phyloP scores from a whole-genome alignment of 495 filamentous ascomycete species.

The Sporormia fimetaria region DNA sequence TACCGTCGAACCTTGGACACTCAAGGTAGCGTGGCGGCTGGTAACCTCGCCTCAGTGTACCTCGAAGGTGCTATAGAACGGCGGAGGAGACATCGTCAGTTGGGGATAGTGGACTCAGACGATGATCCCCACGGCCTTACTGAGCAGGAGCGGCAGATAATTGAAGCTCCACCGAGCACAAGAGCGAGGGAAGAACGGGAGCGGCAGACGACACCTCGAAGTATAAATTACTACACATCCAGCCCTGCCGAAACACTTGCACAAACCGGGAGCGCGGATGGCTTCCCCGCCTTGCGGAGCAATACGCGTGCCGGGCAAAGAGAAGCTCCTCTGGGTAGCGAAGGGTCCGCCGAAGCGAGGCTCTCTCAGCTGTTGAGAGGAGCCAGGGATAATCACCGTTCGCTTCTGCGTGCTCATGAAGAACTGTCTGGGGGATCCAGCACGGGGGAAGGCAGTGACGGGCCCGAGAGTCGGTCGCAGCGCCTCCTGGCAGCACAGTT shows the following conservation, averaged over 20 bases:
- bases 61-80: slow-evolving; percentile 32
- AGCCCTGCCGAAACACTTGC: slow-evolving; percentile 13
- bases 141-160: slow-evolving; percentile 45
- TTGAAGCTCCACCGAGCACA: slow-evolving; percentile 43
- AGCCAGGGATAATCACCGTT: too few relatives aligned
- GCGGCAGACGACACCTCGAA: slow-evolving; percentile 26
- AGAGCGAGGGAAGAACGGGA: slow-evolving; percentile 30
- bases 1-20: slow-evolving; percentile 33
- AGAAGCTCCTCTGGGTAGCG: slow-evolving; percentile 5
- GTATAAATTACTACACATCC: slow-evolving; percentile 36
- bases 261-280: slow-evolving; percentile 16
- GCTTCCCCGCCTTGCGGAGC: slow-evolving; percentile 6
- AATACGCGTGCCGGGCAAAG: slow-evolving; percentile 7
- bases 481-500: slow-evolving; percentile 21
- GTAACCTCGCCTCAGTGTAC: slow-evolving; percentile 34
- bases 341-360: too few relatives aligned
- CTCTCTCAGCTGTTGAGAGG: too few relatives aligned
- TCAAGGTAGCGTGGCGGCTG: slow-evolving; percentile 29
- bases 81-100: slow-evolving; percentile 24
- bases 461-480: slow-evolving; percentile 18
- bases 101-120: slow-evolving; percentile 25
- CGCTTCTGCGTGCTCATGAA: too few relatives aligned
- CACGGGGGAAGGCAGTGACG: slow-evolving; percentile 4
- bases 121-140: slow-evolving; percentile 42
- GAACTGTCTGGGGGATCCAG: too few relatives aligned